A percentile compares a stretch with the other conserved stretches of the same genome.
Conservation (phyloP, 2,329 filamentous ascomycete species). For the Trichoderma aggressivum region DNA sequence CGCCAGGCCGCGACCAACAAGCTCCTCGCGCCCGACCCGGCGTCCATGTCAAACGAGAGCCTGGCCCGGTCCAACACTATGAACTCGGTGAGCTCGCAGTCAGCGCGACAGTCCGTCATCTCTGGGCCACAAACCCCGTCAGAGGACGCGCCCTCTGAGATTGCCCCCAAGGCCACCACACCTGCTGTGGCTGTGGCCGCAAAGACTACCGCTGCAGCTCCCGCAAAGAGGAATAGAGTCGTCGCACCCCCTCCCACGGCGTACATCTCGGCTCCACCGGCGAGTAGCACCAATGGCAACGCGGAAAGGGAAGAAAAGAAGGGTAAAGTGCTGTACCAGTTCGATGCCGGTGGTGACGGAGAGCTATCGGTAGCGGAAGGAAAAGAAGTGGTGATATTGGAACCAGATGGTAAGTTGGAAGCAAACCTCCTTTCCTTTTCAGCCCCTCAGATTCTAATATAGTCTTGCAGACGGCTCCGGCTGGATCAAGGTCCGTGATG, state of each 20-base stretch:
- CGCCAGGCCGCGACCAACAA: conserved; percentile 75
- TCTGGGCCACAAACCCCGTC: conserved; percentile 49
- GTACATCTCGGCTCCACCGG: conserved; percentile 69
- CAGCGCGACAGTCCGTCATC: conserved; percentile 63
- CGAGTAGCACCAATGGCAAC: conserved; percentile 45
- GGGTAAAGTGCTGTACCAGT: conserved; percentile 87
- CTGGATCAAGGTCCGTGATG: conserved; percentile 81
- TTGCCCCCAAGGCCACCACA: conserved; percentile 26
- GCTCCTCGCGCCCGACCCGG: conserved; percentile 46
- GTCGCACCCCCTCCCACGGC: conserved; percentile 82
- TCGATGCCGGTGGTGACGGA: conserved; percentile 75
- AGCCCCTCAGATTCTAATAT: not conserved
- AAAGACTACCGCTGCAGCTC: conserved; percentile 29
- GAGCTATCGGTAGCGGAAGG: conserved; percentile 80
- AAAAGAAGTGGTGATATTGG: conserved; percentile 71
- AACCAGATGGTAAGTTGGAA: conserved; percentile 74
- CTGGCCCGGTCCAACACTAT: conserved; percentile 82
- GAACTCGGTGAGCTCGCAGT: conserved; percentile 85
- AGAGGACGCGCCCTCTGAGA: conserved; percentile 37
- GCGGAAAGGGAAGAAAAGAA: conserved; percentile 48
- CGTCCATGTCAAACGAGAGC: conserved; percentile 52
- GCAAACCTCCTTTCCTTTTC: not conserved
- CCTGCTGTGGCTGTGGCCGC: conserved; percentile 26
- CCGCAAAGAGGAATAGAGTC: conserved; percentile 61
- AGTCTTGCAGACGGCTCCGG: conserved; percentile 72